Base-by-base conservation (phyloP, 805 yeast species). In the Candida silvatica region DNA sequence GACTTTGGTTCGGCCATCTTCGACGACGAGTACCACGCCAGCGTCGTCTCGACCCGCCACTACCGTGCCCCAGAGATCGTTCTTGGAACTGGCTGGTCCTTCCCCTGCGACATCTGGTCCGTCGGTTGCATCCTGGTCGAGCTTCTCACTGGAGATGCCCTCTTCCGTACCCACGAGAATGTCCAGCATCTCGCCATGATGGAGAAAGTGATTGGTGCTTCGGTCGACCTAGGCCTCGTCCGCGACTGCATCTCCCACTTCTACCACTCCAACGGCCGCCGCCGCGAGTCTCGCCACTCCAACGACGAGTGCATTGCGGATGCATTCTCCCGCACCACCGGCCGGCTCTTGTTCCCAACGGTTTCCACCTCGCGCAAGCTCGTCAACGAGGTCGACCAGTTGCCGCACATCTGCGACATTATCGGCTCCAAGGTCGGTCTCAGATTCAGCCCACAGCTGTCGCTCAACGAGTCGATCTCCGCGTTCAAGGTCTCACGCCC, bases 1-100 rank as follows among this genome's bases (percentile, higher is more conserved):
- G 99, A 92, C 61, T 92, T 92, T 58, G 99, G 99, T n/a, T 78
- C 92, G 27, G 96, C 98, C 1, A 78, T 94, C 4, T 92, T 92
- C 50, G 73, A 83, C 47, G 94, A 88, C 58, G 97, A 92, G 60
- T 87, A 83, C 54, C 99, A 92, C 64, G 78, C 94, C 3, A 75
- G 82, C 16, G 77, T 92, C 12, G 95, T 92, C 8, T 84, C 95
- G 6, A 92, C 99, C 2, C 69, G 99, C 33, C 98, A 92, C 58
- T 92, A 92, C 57, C 66, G 98, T 36, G 98, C 98, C 0, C 98
- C 98, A 0, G 98, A 92, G 55, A 87, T 92, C 43, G 86, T 90
- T 2, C 61, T 92, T 20, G 96, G 96, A 2, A 69, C 74, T n/a
- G 96, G 97, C 15, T 92, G 98, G 97, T 82, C 95, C 6, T 87